These are phyloP conservation scores for Eucalyptus erythrocorys DNA, from an alignment of 345 rosid genomes.

Conservation along the genomic window DNA sequence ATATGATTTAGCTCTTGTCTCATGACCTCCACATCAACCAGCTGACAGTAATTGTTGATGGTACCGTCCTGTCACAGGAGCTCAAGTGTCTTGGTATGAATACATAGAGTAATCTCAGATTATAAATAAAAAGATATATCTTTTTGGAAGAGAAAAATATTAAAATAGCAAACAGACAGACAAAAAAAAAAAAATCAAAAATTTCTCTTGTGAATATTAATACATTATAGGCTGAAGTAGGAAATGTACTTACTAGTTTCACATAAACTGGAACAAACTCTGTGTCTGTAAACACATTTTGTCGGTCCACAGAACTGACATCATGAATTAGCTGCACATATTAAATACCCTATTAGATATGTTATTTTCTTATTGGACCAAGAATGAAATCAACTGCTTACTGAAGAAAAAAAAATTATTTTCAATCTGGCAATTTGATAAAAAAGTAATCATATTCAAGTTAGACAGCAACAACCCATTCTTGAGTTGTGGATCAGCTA, in stretches of 20 bases:
- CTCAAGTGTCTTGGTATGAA: background rate
- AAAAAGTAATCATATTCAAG: background rate
- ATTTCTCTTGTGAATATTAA: background rate
- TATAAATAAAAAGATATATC: background rate
- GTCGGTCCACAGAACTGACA: slow-evolving; percentile 48
- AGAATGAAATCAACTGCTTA: background rate
- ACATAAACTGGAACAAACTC: slow-evolving; percentile 70
- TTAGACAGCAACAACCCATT: background rate
- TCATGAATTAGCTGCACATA: slow-evolving; percentile 72
- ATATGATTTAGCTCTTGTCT: slow-evolving; percentile 65
- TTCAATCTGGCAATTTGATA: background rate
- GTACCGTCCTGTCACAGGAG: slow-evolving; percentile 40
- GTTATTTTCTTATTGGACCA: background rate
- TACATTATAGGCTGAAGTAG: background rate
- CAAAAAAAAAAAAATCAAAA: background rate
- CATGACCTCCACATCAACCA: slow-evolving; percentile 60
- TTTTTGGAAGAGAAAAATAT: background rate
- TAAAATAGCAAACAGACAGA: background rate
- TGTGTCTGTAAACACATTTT: slow-evolving; percentile 36
- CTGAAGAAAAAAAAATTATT: background rate
- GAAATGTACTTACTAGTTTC: slow-evolving; percentile 57
- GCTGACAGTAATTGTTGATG: slow-evolving; percentile 66
- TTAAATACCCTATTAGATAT: background rate
- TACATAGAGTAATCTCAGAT: background rate
- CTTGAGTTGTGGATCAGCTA: background rate